phyloP scores from a whole-genome alignment of 495 filamentous ascomycete species.

The Lasiosphaeris hirsuta region DNA sequence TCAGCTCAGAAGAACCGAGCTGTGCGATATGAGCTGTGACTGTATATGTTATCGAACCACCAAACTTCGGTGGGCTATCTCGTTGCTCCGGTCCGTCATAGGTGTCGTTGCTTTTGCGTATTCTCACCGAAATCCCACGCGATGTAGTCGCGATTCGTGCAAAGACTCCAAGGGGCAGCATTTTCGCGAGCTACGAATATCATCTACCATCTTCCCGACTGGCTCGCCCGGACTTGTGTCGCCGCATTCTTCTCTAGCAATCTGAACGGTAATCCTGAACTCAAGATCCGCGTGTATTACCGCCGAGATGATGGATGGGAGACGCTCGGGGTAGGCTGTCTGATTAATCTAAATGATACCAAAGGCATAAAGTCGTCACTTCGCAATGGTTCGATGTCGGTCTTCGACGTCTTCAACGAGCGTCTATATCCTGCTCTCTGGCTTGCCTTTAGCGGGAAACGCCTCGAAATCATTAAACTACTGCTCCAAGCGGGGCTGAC shows the following conservation, averaged over 20 bases:
- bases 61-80: not conserved
- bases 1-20: too few relatives aligned
- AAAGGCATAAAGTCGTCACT: not conserved
- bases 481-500: not conserved
- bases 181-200: not conserved
- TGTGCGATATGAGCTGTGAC: not conserved
- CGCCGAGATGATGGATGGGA: not conserved
- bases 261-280: not conserved
- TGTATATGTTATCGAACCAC: not conserved
- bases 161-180: not conserved
- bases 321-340: not conserved
- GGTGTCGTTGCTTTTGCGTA: not conserved
- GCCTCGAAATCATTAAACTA: not conserved
- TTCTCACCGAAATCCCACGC: not conserved
- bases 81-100: not conserved
- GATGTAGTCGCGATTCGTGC: not conserved
- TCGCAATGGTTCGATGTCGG: not conserved
- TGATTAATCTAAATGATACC: not conserved
- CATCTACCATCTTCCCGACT: not conserved
- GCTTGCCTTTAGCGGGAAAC: not conserved
- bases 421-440: not conserved
- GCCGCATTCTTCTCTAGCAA: not conserved
- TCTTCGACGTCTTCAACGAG: not conserved
- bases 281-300: slow-evolving; percentile 2
- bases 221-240: not conserved